Evolutionary conservation across 2,329 filamentous ascomycete genomes (phyloP).

Genomic region (Monosporascus sp.): DNA sequence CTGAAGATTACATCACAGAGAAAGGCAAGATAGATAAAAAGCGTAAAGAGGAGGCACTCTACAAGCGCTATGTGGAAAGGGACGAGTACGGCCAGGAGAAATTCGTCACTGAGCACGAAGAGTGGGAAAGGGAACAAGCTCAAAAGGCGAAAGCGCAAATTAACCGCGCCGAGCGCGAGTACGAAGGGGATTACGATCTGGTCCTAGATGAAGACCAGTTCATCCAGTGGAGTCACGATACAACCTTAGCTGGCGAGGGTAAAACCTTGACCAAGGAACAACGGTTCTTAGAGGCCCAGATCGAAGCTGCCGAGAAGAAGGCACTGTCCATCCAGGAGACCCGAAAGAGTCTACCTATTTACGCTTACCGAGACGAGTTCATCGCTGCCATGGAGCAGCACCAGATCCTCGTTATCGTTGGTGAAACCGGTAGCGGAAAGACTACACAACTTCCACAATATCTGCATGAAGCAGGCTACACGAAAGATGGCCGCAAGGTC

Average conservation of each 20-base stretch:
- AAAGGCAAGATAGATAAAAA: constrained; percentile 84
- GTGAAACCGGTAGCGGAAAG: constrained; percentile 92
- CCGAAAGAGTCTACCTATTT: constrained; percentile 84
- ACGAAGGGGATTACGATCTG: constrained; percentile 84
- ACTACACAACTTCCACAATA: constrained; percentile 95
- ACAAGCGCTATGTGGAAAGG: constrained; percentile 82
- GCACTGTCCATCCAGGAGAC: constrained; percentile 87
- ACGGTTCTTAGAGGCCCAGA: constrained; percentile 69
- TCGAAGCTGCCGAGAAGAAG: constrained; percentile 85
- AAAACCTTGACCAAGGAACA: constrained; percentile 74
- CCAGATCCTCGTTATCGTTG: constrained; percentile 87
- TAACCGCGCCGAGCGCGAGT: constrained; percentile 64
- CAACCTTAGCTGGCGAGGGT: constrained; percentile 65
- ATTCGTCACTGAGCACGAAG: constrained; percentile 89
- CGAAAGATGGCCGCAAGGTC: constrained; percentile 76
- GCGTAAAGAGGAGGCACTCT: constrained; percentile 84
- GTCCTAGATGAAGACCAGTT: constrained; percentile 87
- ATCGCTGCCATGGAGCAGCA: constrained; percentile 80
- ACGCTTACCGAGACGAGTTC: constrained; percentile 79
- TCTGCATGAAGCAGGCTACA: constrained; percentile 85
- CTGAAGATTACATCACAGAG: constrained; percentile 91
- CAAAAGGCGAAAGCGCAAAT: constrained; percentile 86
- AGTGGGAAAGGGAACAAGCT: constrained; percentile 90
- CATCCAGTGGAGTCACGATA: constrained; percentile 78
- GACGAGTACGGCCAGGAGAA: constrained; percentile 85